Conservation (phyloP, 768 basidiomycete species). For the Tricholomella constricta region DNA sequence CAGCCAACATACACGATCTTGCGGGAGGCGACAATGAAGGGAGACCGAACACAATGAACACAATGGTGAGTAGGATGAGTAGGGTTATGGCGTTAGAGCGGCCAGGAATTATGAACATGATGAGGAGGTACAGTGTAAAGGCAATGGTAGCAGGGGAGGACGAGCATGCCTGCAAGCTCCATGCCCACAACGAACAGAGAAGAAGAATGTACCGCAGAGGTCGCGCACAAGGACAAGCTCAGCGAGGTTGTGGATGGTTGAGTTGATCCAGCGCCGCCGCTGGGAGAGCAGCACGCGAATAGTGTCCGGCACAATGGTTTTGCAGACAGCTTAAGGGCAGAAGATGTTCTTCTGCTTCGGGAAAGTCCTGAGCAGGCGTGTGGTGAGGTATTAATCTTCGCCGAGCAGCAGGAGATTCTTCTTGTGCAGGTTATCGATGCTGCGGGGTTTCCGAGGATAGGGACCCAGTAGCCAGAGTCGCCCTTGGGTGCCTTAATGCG, state of each 20-base stretch:
- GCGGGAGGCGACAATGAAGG: slow-evolving; percentile 97
- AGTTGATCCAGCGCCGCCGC: slow-evolving; percentile 99
- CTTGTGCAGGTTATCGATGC: slow-evolving; percentile 99
- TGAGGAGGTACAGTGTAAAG: slow-evolving; percentile 93
- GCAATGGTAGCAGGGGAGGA: slow-evolving; percentile 96
- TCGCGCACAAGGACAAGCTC: slow-evolving; percentile 94
- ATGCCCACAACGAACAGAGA: slow-evolving; percentile 98
- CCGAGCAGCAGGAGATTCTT: slow-evolving; percentile 96
- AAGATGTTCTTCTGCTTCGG: slow-evolving; percentile 99
- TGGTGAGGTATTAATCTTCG: slow-evolving; percentile 99
- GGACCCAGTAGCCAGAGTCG: slow-evolving; percentile 95
- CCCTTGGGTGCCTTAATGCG: slow-evolving; percentile 99
- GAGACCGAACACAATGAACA: slow-evolving; percentile 85
- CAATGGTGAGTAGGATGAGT: slow-evolving; percentile 88
- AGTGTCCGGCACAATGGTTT: slow-evolving; percentile 97
- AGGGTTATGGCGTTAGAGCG: slow-evolving; percentile 82
- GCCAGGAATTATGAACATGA: slow-evolving; percentile 82
- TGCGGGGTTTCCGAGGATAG: slow-evolving; percentile 96
- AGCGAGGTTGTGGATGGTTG: slow-evolving; percentile 94
- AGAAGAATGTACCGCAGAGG: slow-evolving; percentile 99
- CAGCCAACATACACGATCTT: slow-evolving; percentile 87
- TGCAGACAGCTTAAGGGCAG: slow-evolving; percentile 98
- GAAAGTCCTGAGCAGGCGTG: slow-evolving; percentile 98
- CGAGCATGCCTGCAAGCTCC: slow-evolving; percentile 96
- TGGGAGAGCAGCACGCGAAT: slow-evolving; percentile 93